phyloP scores from a whole-genome alignment of 345 rosid species.

The Gossypium rotundifolium region DNA sequence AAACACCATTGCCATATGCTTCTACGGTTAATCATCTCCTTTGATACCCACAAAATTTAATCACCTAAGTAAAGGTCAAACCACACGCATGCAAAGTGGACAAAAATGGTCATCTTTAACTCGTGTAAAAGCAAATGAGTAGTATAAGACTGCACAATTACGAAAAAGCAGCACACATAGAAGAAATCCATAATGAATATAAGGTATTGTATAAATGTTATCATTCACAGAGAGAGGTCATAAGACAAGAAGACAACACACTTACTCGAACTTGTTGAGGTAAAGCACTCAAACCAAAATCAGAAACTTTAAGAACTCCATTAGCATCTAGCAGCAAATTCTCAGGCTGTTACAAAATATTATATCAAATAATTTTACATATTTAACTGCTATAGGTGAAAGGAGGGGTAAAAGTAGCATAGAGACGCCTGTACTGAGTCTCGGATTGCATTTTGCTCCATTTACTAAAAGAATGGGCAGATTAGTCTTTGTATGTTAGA shows the following conservation, averaged over 20 bases:
- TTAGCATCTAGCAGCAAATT: conserved; percentile 85
- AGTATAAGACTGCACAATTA: background rate
- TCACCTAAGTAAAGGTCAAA: background rate
- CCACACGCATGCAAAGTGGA: no score
- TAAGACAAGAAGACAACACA: conserved; percentile 9
- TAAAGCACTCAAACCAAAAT: conserved; percentile 95
- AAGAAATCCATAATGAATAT: background rate
- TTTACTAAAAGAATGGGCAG: no score
- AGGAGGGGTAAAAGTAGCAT: no score
- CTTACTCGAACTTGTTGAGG: conserved; percentile 99
- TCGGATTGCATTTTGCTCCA: no score
- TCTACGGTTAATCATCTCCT: background rate
- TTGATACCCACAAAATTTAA: background rate
- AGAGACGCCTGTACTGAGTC: no score
- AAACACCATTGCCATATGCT: background rate
- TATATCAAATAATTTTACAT: background rate
- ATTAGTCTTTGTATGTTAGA: no score
- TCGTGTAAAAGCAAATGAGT: background rate
- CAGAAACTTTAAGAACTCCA: conserved; percentile 85
- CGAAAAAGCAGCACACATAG: background rate
- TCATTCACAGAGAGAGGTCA: background rate
- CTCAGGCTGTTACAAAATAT: conserved; percentile 59
- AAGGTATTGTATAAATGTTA: background rate
- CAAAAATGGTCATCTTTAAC: background rate
- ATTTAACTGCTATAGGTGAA: conserved; percentile 1